Evolutionary conservation across 169 alveolate genomes (phyloP), one percentile per base, ranked within the genome.

Genomic region (Plasmodium malariae): DNA sequence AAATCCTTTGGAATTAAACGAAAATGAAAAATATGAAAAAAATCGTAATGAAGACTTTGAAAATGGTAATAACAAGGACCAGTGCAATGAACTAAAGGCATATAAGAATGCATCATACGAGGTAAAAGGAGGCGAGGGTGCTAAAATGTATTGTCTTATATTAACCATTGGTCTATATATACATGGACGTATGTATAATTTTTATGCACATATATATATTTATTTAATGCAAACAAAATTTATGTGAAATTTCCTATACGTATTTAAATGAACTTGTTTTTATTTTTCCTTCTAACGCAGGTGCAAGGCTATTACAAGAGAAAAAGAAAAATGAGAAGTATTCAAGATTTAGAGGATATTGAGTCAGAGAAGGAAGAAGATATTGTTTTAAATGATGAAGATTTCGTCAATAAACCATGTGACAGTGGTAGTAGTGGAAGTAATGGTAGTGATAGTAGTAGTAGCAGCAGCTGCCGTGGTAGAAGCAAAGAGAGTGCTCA

Each of bases 21-120:
- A n/a, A 36, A 0, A 34, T 32, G 34, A 34, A 65, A 5, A 34
- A n/a, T 2, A 65, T 65, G 59, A 24, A 28, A 14, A 48, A 14
- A 7, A 68, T 19, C 7, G 28, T 43, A 43, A 40, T 4, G 78
- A 68, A 17, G 2, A 11, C 57, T 24, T 9, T 48, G 32, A 71
- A 49, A 51, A 71, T 14, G n/a, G 34, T 28, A 49, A 36, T 14
- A 43, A 62, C 1, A 37, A 40, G 24, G 60, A 21, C 32, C 43
- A 36, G 26, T 2, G 28, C 9, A 83, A 80, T 7, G 85, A 80
- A 14, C 30, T 80, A 62, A 65, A 80, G 28, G 62, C 69, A 37
- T 80, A 80, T 48, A 80, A 32, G 11, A 19, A 80, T 70, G 90
- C 90, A 21, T 80, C 90, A n/a, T 80, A 80, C 49, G 90, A 80